Percentiles rank a stretch among this genome's conserved stretches.
Evolutionary conservation across 495 filamentous ascomycete genomes (phyloP).

Genomic region (Staphylotrichum longicolle): DNA sequence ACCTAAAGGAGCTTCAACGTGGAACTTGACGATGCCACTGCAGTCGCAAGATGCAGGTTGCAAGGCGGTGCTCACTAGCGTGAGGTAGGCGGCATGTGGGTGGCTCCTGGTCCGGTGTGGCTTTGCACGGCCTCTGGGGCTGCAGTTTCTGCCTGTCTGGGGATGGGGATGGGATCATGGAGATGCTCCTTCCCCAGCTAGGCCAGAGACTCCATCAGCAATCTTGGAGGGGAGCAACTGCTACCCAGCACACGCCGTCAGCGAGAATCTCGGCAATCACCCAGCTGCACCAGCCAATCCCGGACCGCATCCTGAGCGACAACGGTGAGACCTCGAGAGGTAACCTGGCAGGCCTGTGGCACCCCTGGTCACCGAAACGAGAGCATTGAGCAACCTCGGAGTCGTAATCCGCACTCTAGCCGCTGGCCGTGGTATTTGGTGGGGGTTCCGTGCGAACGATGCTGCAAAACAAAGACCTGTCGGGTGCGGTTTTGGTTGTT

Average conservation of each 20-base stretch:
- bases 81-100: neutral
- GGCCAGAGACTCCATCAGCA: too few species aligned
- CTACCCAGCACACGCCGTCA: constrained; percentile 3
- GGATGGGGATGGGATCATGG: too few species aligned
- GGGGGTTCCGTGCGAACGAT: neutral
- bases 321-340: too few species aligned
- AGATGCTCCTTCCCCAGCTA: too few species aligned
- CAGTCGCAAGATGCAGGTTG: neutral
- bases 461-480: too few species aligned
- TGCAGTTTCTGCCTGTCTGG: too few species aligned
- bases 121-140: constrained; percentile 1
- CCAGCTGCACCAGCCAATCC: neutral
- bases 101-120: neutral
- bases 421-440: too few species aligned
- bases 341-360: too few species aligned
- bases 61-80: constrained; percentile 8
- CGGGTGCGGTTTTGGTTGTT: too few species aligned
- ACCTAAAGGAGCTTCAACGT: too few species aligned
- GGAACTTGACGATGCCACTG: neutral
- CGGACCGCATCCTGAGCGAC: neutral
- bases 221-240: neutral
- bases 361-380: neutral
- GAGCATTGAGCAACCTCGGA: too few species aligned
- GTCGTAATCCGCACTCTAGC: too few species aligned
- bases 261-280: constrained; percentile 15